Evolutionary conservation across 192 early-diverging fungal species (phyloP).

Genomic region (Chytriomyces sp.): DNA sequence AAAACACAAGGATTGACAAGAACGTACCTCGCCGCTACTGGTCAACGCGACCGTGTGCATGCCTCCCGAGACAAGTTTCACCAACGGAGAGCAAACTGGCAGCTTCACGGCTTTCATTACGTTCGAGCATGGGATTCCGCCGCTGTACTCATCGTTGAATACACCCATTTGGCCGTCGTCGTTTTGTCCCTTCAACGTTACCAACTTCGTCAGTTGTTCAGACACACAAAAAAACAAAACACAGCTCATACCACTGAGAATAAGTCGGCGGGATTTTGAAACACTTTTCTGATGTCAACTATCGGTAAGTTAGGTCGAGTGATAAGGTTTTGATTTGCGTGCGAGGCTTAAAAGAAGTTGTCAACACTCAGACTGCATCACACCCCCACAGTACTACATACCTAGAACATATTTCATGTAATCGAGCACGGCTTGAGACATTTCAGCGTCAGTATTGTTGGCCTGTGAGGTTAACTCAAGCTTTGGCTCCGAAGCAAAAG

Average conservation of each 20-base stretch:
- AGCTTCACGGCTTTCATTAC: conserved; percentile 28
- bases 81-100: background rate
- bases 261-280: background rate
- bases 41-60: conserved; percentile 28
- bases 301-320: no score
- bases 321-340: no score
- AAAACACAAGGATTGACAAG: background rate
- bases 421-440: background rate
- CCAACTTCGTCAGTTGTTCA: background rate
- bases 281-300: background rate
- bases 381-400: background rate
- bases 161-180: conserved; percentile 42
- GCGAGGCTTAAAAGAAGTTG: background rate
- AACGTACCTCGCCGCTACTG: conserved; percentile 5
- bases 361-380: background rate
- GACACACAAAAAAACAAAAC: no score
- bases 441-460: no score
- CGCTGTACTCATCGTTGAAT: conserved; percentile 12
- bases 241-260: conserved; percentile 7
- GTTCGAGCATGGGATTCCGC: conserved; percentile 29
- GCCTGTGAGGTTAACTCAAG: background rate
- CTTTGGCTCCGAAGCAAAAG: background rate
- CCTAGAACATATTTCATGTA: background rate
- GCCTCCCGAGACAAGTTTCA: conserved; percentile 28
- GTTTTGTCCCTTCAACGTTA: conserved; percentile 25